Conservation (phyloP, 2,329 filamentous ascomycete species). For the Curvularia sp. region DNA sequence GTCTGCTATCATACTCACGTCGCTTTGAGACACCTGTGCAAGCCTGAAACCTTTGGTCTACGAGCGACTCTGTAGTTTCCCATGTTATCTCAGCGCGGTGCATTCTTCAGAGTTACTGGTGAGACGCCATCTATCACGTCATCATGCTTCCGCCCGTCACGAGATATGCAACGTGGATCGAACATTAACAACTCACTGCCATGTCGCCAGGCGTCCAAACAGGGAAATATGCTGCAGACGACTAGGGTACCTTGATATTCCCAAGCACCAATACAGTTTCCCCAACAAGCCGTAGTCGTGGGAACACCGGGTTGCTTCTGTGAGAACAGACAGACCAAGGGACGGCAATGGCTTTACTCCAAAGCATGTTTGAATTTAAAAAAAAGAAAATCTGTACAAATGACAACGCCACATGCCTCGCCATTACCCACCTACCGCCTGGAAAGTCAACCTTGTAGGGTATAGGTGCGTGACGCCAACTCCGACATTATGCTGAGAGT, state of each 20-base stretch:
- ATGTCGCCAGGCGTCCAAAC: background rate
- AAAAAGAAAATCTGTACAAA: slow-evolving; percentile 3
- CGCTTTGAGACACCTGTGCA: slow-evolving; percentile 14
- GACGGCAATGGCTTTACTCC: background rate
- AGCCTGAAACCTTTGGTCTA: background rate
- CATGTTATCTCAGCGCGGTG: background rate
- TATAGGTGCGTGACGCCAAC: slow-evolving; percentile 12
- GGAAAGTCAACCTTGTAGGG: slow-evolving; percentile 12
- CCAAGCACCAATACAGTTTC: background rate
- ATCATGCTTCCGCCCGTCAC: slow-evolving; percentile 11
- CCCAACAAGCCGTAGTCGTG: background rate
- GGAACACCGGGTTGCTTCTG: background rate
- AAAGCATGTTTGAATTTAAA: background rate
- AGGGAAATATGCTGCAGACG: slow-evolving; percentile 2
- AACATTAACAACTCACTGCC: background rate
- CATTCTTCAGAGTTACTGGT: slow-evolving; percentile 7
- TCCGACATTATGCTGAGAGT: slow-evolving; percentile 15
- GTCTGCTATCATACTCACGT: slow-evolving; percentile 12
- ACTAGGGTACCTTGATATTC: background rate
- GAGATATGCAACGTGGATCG: slow-evolving; percentile 1
- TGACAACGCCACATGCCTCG: slow-evolving; percentile 5
- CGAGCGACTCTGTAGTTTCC: background rate
- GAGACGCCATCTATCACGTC: slow-evolving; percentile 23
- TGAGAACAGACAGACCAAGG: background rate
- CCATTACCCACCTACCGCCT: slow-evolving; percentile 2